Evolutionary conservation across 768 basidiomycete genomes (phyloP).

Genomic region (Serendipita sp.): DNA sequence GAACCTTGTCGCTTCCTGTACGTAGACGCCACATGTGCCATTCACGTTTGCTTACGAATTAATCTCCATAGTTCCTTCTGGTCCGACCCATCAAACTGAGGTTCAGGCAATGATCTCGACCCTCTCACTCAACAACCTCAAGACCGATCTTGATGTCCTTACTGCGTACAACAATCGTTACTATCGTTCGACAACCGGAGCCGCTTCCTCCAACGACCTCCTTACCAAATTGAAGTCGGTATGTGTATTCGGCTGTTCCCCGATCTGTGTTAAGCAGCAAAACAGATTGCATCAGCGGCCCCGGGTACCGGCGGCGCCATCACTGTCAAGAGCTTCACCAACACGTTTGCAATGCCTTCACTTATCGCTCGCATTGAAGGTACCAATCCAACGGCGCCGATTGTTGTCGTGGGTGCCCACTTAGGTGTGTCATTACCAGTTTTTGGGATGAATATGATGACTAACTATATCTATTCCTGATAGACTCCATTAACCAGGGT

Average conservation of each 20-base stretch:
- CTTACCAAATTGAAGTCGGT: neutral
- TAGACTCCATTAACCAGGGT: neutral
- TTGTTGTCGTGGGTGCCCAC: conserved; percentile 14
- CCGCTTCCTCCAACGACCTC: neutral
- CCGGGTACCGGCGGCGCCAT: conserved; percentile 4
- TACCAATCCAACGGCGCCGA: neutral
- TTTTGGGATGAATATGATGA: neutral
- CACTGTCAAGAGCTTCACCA: conserved; percentile 16
- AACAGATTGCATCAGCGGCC: conserved; percentile 1
- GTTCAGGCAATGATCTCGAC: conserved; percentile 5
- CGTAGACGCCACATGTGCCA: neutral
- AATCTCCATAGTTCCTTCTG: neutral
- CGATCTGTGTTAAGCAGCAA: neutral
- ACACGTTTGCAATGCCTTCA: conserved; percentile 14
- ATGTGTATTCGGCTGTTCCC: neutral
- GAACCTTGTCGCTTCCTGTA: neutral
- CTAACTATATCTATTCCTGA: neutral
- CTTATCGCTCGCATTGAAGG: conserved; percentile 19
- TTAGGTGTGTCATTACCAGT: neutral
- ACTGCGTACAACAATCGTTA: conserved; percentile 10
- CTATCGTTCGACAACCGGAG: conserved; percentile 7
- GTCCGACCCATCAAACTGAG: conserved; percentile 7
- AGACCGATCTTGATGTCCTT: conserved; percentile 3
- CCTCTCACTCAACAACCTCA: conserved; percentile 6
- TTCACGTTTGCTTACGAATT: neutral